These are phyloP conservation scores for Citrus sinensis DNA, from an alignment of 345 rosid genomes.

Conservation along the genomic window DNA sequence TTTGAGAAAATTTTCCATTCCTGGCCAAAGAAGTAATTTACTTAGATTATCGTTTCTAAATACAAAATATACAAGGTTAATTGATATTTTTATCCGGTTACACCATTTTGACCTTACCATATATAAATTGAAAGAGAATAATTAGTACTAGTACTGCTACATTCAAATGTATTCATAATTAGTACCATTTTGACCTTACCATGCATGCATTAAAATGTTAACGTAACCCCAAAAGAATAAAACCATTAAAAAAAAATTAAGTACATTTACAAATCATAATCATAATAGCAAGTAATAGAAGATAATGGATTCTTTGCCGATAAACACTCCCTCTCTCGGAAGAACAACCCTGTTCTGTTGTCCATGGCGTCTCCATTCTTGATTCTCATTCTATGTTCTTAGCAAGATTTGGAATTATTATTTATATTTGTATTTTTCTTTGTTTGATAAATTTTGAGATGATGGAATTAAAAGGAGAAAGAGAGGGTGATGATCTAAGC, in stretches of 20 bases:
- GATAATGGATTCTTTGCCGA: background rate
- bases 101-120: no score
- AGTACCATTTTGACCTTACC: no score
- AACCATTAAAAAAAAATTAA: background rate
- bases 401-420: background rate
- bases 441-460: background rate
- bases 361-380: background rate
- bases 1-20: no score
- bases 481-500: conserved; percentile 8
- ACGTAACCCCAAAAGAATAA: background rate
- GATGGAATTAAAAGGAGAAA: conserved; percentile 9
- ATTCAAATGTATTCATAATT: no score
- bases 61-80: no score
- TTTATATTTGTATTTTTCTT: background rate
- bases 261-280: background rate
- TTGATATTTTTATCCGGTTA: no score
- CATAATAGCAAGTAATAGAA: background rate
- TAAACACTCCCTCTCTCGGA: background rate
- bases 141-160: no score
- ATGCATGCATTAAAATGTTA: background rate
- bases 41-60: no score
- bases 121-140: no score
- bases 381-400: background rate
- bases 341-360: background rate
- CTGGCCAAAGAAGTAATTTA: no score